A percentile compares a stretch with the other conserved stretches of the same genome.
These are phyloP conservation scores for Farysia itapuensis DNA, from an alignment of 1,284 basidiomycete species.

Conservation along the genomic window DNA sequence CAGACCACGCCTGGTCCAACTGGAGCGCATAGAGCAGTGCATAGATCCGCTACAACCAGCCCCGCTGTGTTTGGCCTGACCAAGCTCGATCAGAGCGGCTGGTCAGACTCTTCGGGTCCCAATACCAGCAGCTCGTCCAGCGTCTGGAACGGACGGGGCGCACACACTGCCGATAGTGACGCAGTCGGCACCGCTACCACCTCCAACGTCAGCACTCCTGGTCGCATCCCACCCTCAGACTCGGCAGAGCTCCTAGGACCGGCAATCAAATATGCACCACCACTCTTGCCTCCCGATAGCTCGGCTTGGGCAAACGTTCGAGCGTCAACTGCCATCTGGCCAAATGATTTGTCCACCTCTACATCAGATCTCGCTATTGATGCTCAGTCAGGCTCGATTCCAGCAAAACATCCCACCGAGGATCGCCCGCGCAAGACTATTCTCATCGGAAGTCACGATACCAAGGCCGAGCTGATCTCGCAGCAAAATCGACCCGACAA, in stretches of 20 bases:
- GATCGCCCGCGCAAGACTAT: background rate
- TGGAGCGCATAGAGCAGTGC: constrained; percentile 1
- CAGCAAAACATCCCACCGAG: background rate
- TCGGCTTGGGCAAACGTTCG: constrained; percentile 24
- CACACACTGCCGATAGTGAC: constrained; percentile 25
- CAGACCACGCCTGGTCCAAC: background rate
- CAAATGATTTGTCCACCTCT: constrained; percentile 9
- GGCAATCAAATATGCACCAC: constrained; percentile 16
- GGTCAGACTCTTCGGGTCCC: constrained; percentile 20
- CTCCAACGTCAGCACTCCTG: constrained; percentile 33
- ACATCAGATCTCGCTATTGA: no score
- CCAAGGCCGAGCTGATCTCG: no score
- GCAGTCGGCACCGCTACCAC: constrained; percentile 24
- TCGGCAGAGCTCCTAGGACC: constrained; percentile 7
- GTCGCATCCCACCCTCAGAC: constrained; percentile 13
- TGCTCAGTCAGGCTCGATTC: constrained; percentile 9
- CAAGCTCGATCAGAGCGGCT: constrained; percentile 17
- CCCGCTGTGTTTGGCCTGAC: constrained; percentile 10
- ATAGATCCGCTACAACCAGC: constrained; percentile 3
- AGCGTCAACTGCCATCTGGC: constrained; percentile 18
- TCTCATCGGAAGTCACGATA: background rate
- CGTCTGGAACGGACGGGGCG: constrained; percentile 29
- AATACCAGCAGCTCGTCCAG: constrained; percentile 19
- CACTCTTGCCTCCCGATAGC: constrained; percentile 22
- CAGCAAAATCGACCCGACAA: no score